Evolutionary conservation across 2,329 filamentous ascomycete genomes (phyloP), one percentile per base, ranked within the genome.

Genomic region (Aspergillus costaricaensis): DNA sequence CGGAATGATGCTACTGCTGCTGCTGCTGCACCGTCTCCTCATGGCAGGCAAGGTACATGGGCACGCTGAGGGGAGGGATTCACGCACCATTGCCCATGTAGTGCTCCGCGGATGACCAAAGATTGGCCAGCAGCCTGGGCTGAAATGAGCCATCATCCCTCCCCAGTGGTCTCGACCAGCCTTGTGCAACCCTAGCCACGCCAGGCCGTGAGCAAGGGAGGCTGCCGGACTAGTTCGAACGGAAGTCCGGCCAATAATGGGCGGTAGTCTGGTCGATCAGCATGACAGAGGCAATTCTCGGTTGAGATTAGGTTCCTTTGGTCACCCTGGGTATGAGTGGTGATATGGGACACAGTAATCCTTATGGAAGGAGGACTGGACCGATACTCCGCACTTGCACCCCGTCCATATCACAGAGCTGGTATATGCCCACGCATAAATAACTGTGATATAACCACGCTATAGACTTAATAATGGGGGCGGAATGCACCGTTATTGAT

Each of bases 171-270:
- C 44, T 49, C 21, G 44, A 25, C 44, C 23, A 49, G 44, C 44
- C 44, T 49, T 49, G 44, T 49, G 44, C 44, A 49, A 49, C 44
- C 44, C 44, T 49, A 27, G 15, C 44, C 44, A 49, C 44, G 44
- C 44, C 44, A 49, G 44, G 15, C 21, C 12, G 23, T 23, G 44
- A 49, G 14, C 14, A 49, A 49, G 44, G 44, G 23, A 25, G 15
- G 44, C 44, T n/a, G 15, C 21, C 43, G 32, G 32, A 36, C 32
- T 36, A 36, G 32, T 36, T 36, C 32, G 32, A 36, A 47, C 19
- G 15, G n/a, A 44, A 36, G 2, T 14, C 41, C 41, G 19, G n/a
- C 41, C 41, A 44, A 44, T 44, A 44, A 44, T 44, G 41, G 41
- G 19, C 19, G 10, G 19, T 21, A 23, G 41, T 19, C 19, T 44